Evolutionary conservation across 805 yeast genomes (phyloP).

Genomic region (Ogataea salicorniae): DNA sequence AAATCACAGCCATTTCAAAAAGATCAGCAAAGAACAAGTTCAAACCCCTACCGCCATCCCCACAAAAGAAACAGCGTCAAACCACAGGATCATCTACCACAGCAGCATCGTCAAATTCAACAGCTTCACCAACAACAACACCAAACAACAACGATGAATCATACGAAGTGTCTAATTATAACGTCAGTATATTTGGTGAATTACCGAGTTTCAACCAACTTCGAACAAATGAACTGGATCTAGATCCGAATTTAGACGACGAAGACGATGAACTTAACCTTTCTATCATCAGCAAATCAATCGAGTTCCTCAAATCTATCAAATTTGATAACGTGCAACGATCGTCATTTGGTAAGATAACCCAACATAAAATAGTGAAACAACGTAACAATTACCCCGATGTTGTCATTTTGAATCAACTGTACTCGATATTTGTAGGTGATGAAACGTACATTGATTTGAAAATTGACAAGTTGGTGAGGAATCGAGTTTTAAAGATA

Average conservation of each 20-base stretch:
- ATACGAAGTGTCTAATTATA: constrained; percentile 9
- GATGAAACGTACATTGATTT: constrained; percentile 49
- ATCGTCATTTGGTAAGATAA: too few species aligned
- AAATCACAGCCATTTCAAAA: background rate
- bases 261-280: constrained; percentile 12
- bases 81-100: background rate
- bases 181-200: constrained; percentile 13
- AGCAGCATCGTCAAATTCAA: background rate
- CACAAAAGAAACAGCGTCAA: constrained; percentile 4
- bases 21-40: background rate
- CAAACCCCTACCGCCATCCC: background rate
- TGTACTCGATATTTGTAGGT: constrained; percentile 42
- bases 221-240: constrained; percentile 3
- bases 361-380: constrained; percentile 4
- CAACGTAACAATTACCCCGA: constrained; percentile 30
- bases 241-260: constrained; percentile 10
- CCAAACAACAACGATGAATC: constrained; percentile 6
- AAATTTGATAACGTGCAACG: constrained; percentile 19
- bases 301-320: constrained; percentile 14
- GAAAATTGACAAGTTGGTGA: constrained; percentile 33
- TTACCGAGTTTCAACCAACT: constrained; percentile 8
- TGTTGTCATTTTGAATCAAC: constrained; percentile 39
- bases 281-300: constrained; percentile 12
- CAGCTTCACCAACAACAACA: background rate
- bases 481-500: constrained; percentile 33